Evolutionary conservation across 305 asterid genomes (phyloP).

Genomic region (Lippia alba): DNA sequence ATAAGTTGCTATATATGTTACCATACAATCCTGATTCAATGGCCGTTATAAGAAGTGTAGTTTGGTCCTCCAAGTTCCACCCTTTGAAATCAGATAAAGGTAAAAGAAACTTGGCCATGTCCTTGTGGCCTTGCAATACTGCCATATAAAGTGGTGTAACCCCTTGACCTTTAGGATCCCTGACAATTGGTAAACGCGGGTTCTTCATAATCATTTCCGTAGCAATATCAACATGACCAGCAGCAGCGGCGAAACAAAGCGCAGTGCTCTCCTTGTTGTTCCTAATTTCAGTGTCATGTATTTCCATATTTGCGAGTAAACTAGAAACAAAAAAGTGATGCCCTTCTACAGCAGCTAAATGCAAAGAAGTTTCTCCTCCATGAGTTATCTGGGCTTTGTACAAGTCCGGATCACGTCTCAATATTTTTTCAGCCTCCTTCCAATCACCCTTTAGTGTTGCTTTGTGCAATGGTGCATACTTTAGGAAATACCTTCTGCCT

Average conservation of each 20-base stretch:
- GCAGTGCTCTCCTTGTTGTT: constrained; percentile 35
- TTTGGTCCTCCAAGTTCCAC: constrained; percentile 15
- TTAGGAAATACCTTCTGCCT: constrained; percentile 18
- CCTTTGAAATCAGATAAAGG: not conserved
- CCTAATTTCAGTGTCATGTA: not conserved
- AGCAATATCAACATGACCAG: constrained; percentile 36
- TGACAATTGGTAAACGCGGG: constrained; percentile 1
- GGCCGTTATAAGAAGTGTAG: constrained; percentile 24
- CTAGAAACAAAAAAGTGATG: constrained; percentile 22
- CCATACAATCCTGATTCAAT: constrained; percentile 38
- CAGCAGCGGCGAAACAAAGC: constrained; percentile 41
- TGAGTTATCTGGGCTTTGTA: constrained; percentile 29
- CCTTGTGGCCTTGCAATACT: constrained; percentile 25
- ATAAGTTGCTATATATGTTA: not conserved
- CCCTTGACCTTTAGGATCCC: not conserved
- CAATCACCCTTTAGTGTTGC: constrained; percentile 41
- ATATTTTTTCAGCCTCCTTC: constrained; percentile 13
- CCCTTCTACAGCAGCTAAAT: constrained; percentile 35
- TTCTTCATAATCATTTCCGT: not conserved
- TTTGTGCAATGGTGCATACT: constrained; percentile 31
- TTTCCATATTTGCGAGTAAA: constrained; percentile 1
- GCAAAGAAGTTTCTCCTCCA: constrained; percentile 42
- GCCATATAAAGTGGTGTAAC: constrained; percentile 44
- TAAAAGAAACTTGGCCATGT: constrained; percentile 32
- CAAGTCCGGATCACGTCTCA: not conserved